Conservation (phyloP, 2,329 filamentous ascomycete species). For the Penicillium sp. region DNA sequence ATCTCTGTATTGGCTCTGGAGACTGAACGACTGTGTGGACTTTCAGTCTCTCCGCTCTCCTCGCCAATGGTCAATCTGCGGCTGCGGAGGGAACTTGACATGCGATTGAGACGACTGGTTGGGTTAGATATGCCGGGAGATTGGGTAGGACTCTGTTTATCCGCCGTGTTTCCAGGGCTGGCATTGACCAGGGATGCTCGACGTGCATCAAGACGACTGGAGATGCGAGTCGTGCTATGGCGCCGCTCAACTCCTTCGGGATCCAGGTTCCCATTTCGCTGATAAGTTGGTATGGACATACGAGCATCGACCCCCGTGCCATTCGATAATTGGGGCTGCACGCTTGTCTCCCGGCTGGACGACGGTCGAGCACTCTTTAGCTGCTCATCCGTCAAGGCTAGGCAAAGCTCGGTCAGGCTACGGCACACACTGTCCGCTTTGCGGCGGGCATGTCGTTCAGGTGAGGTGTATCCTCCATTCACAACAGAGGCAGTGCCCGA, state of each 20-base stretch:
- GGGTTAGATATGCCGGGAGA: constrained; percentile 27
- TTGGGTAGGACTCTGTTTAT: constrained; percentile 17
- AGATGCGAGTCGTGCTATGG: constrained; percentile 29
- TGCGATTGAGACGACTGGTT: constrained; percentile 42
- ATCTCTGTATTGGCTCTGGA: constrained; percentile 47
- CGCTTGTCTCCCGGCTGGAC: constrained; percentile 30
- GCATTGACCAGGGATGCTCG: constrained; percentile 39
- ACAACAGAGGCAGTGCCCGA: constrained; percentile 41
- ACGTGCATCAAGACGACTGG: constrained; percentile 42
- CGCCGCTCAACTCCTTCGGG: constrained; percentile 33
- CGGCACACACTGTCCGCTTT: constrained; percentile 93
- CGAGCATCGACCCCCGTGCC: constrained; percentile 27
- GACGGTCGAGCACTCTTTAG: constrained; percentile 30
- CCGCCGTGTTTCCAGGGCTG: constrained; percentile 23
- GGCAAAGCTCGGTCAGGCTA: constrained; percentile 85
- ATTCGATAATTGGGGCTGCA: constrained; percentile 25
- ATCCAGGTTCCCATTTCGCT: constrained; percentile 42
- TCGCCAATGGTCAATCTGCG: constrained; percentile 42
- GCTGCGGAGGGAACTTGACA: constrained; percentile 41
- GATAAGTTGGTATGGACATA: constrained; percentile 33
- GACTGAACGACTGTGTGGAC: constrained; percentile 37
- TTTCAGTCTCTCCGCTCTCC: constrained; percentile 32
- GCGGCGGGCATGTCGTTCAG: constrained; percentile 81
- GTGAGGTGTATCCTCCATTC: constrained; percentile 42
- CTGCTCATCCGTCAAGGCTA: constrained; percentile 70